Base-by-base conservation (phyloP, 805 yeast species). In the Spathaspora arborariae region DNA sequence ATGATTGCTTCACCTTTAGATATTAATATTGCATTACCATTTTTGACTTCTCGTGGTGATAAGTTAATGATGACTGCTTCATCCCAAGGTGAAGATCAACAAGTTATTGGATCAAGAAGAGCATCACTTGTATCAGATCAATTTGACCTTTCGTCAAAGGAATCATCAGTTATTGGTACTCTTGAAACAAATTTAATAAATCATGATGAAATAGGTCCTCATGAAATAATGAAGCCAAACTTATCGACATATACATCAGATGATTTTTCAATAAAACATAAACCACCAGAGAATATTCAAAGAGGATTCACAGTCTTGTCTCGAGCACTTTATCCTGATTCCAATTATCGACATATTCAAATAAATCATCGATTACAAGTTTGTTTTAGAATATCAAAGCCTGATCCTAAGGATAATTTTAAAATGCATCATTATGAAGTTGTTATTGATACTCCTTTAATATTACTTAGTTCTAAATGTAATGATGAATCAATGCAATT, bases 391-490 rank as follows among this genome's bases (percentile, higher is more conserved):
- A 79, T 86, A 21, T 79, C 87, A 10, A 81, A 77, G 54, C 81
- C 81, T 1, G 85, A 82, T 48, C 74, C 78, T 0, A 59, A 64
- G 41, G 74, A 55, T 45, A 58, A 66, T 46, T 58, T 42, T 47
- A 78, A 77, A 51, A 64, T 80, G 67, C 89, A 84, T 55, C 91
- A 86, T 60, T 86, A 82, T 56, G 95, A 86, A 55, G 91, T 86
- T 18, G 79, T 86, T 39, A 85, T 86, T 35, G 94, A 86, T 58
- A 85, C 92, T 0, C 94, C 94, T 0, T 71, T 86, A 33, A 73
- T 77, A 27, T 58, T 72, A 48, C 57, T 72, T 42, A 70, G 75
- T 51, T 58, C 76, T 0, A 68, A 67, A 48, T 72, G 76, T 53
- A 63, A 62, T 50, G 75, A 68, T 6, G 70, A 54, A 4, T 66